These are phyloP conservation scores for Sphagnurus paluster DNA, from an alignment of 1,284 basidiomycete genomes.

Conservation along the genomic window DNA sequence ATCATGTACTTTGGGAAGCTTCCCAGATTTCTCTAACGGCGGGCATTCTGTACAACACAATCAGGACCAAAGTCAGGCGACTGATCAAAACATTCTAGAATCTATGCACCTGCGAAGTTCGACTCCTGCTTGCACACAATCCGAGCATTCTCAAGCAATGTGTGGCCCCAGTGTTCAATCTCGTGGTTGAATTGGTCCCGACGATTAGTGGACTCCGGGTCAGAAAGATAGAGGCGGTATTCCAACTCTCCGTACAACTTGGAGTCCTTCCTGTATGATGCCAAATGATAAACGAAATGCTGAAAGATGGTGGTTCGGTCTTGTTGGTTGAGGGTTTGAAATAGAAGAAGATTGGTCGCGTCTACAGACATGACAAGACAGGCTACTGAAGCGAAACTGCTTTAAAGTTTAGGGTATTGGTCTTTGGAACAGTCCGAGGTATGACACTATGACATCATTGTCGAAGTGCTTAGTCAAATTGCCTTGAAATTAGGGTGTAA, in stretches of 20 bases:
- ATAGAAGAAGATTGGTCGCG: constrained; percentile 39
- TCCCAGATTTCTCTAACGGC: constrained; percentile 35
- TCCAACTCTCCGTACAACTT: constrained; percentile 42
- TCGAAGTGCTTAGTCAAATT: background rate
- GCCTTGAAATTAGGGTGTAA: background rate
- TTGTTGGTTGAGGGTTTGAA: constrained; percentile 37
- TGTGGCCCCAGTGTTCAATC: constrained; percentile 48
- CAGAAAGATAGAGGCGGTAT: constrained; percentile 25
- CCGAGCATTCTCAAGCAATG: constrained; percentile 46
- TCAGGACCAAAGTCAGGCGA: too few relatives aligned
- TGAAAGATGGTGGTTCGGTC: constrained; percentile 42
- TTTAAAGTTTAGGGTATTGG: too few relatives aligned
- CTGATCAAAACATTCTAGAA: too few relatives aligned
- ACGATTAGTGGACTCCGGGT: constrained; percentile 20
- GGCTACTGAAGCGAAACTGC: too few relatives aligned
- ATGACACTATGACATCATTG: constrained; percentile 5
- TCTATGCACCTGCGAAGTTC: too few relatives aligned
- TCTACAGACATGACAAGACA: constrained; percentile 2
- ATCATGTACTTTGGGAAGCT: constrained; percentile 39
- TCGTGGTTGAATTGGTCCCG: constrained; percentile 35
- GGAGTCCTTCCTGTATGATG: constrained; percentile 46
- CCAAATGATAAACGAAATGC: constrained; percentile 46
- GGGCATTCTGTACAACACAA: too few relatives aligned
- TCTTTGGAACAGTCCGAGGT: too few relatives aligned
- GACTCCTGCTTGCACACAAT: constrained; percentile 48